A percentile compares a stretch with the other conserved stretches of the same genome.
Conservation (phyloP, 768 basidiomycete species). For the Trametopsis cervina region DNA sequence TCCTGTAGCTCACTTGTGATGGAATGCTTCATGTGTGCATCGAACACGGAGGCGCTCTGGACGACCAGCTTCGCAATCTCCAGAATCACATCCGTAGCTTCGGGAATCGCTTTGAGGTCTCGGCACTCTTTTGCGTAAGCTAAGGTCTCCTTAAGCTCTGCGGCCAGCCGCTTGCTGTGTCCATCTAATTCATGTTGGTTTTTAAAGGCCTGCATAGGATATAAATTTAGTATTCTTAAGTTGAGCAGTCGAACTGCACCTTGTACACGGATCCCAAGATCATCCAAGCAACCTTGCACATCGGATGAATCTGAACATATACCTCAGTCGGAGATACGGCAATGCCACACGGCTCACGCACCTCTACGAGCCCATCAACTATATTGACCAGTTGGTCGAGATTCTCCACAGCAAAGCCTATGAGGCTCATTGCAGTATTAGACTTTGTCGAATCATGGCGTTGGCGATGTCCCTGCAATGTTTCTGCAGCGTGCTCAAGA, state of each 20-base stretch:
- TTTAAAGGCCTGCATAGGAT: conserved; percentile 1
- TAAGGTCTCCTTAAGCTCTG: conserved; percentile 1
- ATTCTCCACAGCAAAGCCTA: conserved; percentile 3
- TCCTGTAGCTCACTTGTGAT: background rate
- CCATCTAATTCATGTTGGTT: conserved; percentile 1
- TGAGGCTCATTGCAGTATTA: background rate
- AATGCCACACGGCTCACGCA: background rate
- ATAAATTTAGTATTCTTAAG: background rate
- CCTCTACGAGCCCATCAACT: conserved; percentile 7
- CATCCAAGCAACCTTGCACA: conserved; percentile 11
- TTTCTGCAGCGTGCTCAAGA: conserved; percentile 4
- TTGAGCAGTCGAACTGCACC: background rate
- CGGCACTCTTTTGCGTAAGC: conserved; percentile 1
- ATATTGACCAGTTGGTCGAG: conserved; percentile 5
- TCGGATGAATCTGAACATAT: conserved; percentile 5
- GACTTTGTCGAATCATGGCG: background rate
- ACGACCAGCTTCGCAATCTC: conserved; percentile 5
- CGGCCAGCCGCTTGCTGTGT: background rate
- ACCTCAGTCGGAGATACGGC: background rate
- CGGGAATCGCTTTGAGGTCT: conserved; percentile 3
- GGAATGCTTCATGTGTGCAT: conserved; percentile 8
- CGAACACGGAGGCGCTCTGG: conserved; percentile 5
- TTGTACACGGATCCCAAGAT: conserved; percentile 9
- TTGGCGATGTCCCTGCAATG: background rate
- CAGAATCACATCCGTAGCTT: background rate